These are phyloP conservation scores for Rhodotorula sp. DNA, from an alignment of 1,284 basidiomycete species.

Conservation along the genomic window DNA sequence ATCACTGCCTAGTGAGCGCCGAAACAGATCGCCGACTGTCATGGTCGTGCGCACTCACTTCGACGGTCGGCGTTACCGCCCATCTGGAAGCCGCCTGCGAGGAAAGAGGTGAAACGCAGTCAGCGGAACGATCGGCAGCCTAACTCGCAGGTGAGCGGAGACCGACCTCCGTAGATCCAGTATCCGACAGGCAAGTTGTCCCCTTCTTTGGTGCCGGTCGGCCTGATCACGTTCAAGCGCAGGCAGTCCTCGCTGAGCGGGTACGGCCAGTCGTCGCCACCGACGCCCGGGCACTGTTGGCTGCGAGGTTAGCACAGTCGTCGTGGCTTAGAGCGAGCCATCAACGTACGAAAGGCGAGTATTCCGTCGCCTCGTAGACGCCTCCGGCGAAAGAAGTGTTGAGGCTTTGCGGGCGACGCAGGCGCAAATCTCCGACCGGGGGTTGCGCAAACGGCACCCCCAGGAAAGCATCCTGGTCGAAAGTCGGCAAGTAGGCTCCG, in stretches of 20 bases:
- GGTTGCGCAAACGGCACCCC: conserved; percentile 59
- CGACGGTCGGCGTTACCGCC: conserved; percentile 17
- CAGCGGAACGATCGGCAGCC: background rate
- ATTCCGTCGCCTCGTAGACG: conserved; percentile 5
- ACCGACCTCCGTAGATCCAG: conserved; percentile 47
- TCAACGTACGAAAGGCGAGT: conserved; percentile 8
- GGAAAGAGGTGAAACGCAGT: background rate
- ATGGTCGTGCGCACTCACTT: background rate
- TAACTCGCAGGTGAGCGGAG: background rate
- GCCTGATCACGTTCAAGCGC: conserved; percentile 58
- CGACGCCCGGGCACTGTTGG: conserved; percentile 26
- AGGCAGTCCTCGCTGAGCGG: conserved; percentile 52
- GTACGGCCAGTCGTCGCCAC: conserved; percentile 23
- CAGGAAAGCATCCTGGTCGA: conserved; percentile 44
- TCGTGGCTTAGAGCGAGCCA: background rate
- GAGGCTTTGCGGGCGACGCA: conserved; percentile 54
- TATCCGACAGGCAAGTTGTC: conserved; percentile 60
- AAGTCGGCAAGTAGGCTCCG: conserved; percentile 10
- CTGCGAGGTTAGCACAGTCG: too few species aligned
- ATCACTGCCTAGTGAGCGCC: background rate
- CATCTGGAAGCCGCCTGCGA: conserved; percentile 22
- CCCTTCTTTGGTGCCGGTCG: conserved; percentile 48
- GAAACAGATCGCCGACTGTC: too few species aligned
- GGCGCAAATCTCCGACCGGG: conserved; percentile 55
- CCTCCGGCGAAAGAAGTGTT: conserved; percentile 20